Base-by-base conservation (phyloP, 306 rosid genomes). In the Prunus campanulata region DNA sequence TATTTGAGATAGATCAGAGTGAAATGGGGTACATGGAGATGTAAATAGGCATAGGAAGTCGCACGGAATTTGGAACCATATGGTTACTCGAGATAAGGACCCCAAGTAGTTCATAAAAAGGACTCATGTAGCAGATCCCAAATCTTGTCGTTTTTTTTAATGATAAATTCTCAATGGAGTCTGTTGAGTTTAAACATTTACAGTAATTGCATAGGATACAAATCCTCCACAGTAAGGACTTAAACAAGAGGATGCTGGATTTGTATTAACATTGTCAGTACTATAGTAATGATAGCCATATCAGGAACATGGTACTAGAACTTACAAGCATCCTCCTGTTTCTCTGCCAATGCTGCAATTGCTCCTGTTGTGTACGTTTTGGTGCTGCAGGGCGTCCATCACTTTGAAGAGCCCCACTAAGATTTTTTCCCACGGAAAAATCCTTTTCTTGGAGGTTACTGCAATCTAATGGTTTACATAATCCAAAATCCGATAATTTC, bases 291-390 rank as follows among this genome's bases (percentile, higher is more conserved):
- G 44, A 71, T 46, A 65, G 79, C 9, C 48, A 55, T 72, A 82
- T 69, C 70, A 74, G 66, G 42, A 52, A 79, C 71, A 85, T 59
- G 74, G 72, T 56, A 70, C 57, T 56, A 68, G 61, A 74, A 79
- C 96, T 89, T 92, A 96, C 99, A 87, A 96, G 99, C 90, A 88
- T 91, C 78, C 99, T 90, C 86, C 99, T 89, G 81, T 96, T 96
- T 79, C 91, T 91, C 80, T 96, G 98, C 99, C 99, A 96, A 85
- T 96, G 98, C 85, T 85, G 99, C 73, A 96, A 90, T 78, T 96
- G 99, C 82, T 96, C 99, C 80, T 89, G 99, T 69, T 96, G 99
- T 29, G 98, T 92, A 77, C 99, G 97, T 86, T 86, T 96, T 69
- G 99, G 96, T 80, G 87, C 84, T 81, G 82, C 85, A 69, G 97